These are phyloP conservation scores for Fraxinus greggii DNA, from an alignment of 305 asterid genomes.

Conservation along the genomic window DNA sequence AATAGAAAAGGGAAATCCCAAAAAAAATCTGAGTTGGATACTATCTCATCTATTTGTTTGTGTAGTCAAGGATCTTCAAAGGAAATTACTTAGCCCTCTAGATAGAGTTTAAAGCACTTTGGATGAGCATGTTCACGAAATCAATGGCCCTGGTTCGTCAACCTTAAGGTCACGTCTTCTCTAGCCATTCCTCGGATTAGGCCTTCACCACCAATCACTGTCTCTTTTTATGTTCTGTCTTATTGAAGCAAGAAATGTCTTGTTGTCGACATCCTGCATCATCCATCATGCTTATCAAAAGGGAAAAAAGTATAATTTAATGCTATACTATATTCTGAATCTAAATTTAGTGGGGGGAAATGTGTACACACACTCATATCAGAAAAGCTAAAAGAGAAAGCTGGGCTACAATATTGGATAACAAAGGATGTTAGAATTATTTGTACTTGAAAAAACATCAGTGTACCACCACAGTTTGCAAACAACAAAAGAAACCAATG, in stretches of 20 bases:
- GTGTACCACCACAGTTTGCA: not conserved
- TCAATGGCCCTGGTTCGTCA: not conserved
- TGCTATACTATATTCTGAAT: not conserved
- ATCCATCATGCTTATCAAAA: not conserved
- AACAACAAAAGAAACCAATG: not conserved
- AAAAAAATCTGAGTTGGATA: no score
- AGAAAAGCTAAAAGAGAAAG: not conserved
- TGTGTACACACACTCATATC: not conserved
- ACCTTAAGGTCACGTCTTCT: slow-evolving; percentile 9
- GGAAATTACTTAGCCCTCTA: no score
- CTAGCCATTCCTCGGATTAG: slow-evolving; percentile 10
- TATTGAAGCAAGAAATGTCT: not conserved
- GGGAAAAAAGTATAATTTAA: not conserved
- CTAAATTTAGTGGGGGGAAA: not conserved
- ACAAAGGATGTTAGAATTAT: not conserved
- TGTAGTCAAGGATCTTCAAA: no score
- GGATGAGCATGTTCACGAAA: not conserved
- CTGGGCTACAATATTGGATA: not conserved
- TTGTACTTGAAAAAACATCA: not conserved
- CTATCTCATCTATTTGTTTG: no score
- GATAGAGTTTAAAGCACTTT: not conserved
- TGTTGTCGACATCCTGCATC: not conserved
- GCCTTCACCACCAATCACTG: slow-evolving; percentile 8
- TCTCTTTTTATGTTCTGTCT: not conserved
- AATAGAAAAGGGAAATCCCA: no score